Evolutionary conservation across 441 rosid genomes (phyloP).

Genomic region (Pelargonium australe): DNA sequence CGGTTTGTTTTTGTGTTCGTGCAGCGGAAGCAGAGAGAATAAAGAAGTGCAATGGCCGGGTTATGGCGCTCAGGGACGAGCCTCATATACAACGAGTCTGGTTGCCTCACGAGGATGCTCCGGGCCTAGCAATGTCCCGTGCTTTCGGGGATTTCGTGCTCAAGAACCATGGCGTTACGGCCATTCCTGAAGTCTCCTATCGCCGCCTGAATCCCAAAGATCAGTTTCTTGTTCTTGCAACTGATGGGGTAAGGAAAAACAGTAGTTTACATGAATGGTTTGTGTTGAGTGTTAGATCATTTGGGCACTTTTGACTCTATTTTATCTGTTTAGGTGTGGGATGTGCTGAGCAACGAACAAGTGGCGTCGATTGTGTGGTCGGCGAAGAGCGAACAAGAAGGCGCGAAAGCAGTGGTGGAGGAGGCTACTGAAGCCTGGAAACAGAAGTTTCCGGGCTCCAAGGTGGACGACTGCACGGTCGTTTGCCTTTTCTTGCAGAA

Average conservation of each 20-base stretch:
- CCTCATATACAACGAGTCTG: constrained; percentile 74
- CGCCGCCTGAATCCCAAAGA: constrained; percentile 46
- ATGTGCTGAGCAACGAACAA: constrained; percentile 64
- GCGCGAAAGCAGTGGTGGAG: constrained; percentile 55
- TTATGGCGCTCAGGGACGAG: constrained; percentile 58
- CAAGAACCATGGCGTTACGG: constrained; percentile 61
- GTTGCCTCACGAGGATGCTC: constrained; percentile 63
- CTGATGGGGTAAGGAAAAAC: constrained; percentile 59
- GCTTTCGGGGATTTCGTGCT: constrained; percentile 74
- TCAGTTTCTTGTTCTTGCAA: constrained; percentile 62
- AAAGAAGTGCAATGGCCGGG: constrained; percentile 60
- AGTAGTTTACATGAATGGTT: neutral
- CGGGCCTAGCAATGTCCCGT: constrained; percentile 84
- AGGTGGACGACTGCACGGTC: constrained; percentile 59
- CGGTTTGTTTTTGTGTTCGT: neutral
- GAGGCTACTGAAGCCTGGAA: constrained; percentile 60
- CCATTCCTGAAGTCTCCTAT: constrained; percentile 53
- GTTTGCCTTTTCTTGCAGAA: constrained; percentile 53
- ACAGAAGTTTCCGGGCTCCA: constrained; percentile 46
- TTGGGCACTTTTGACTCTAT: neutral
- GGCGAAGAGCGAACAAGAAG: constrained; percentile 36
- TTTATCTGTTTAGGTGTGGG: constrained; percentile 49
- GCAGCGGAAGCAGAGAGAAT: constrained; percentile 77
- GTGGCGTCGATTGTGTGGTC: constrained; percentile 45
- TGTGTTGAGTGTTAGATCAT: neutral